Conservation (phyloP, 2,329 filamentous ascomycete species). For the Claviceps sp. region DNA sequence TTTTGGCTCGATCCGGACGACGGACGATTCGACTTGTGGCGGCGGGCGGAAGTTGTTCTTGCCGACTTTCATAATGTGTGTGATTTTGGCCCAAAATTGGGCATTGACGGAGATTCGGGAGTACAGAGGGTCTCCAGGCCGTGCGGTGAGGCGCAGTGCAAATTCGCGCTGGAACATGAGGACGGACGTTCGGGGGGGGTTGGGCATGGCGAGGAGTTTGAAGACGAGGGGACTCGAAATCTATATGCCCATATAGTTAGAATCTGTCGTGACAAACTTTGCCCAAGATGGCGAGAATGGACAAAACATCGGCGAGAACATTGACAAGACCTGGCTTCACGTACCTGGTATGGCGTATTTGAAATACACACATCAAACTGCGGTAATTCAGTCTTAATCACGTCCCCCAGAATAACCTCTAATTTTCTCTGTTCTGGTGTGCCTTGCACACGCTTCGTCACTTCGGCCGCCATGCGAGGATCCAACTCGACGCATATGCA, state of each 20-base stretch:
- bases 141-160: constrained; percentile 76
- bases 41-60: constrained; percentile 95
- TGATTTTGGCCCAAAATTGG: constrained; percentile 64
- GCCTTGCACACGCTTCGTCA: constrained; percentile 87
- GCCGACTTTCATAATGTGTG: constrained; percentile 82
- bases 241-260: constrained; percentile 19
- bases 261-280: too few species aligned
- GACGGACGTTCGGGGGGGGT: constrained; percentile 69
- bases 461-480: constrained; percentile 89
- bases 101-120: constrained; percentile 83
- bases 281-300: too few species aligned
- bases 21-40: constrained; percentile 80
- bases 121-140: constrained; percentile 79
- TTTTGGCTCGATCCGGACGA: constrained; percentile 83
- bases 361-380: constrained; percentile 76
- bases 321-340: background rate
- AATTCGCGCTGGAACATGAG: constrained; percentile 98
- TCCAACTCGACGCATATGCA: constrained; percentile 81
- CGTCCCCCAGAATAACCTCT: constrained; percentile 77
- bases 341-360: constrained; percentile 49
- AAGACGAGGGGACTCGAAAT: constrained; percentile 90
- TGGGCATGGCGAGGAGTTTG: constrained; percentile 69
- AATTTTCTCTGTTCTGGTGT: constrained; percentile 73
- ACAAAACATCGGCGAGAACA: background rate
- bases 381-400: constrained; percentile 66